Conservation (phyloP, 228 moss, liverwort and hornwort species). For the Sphagnum fallax region DNA sequence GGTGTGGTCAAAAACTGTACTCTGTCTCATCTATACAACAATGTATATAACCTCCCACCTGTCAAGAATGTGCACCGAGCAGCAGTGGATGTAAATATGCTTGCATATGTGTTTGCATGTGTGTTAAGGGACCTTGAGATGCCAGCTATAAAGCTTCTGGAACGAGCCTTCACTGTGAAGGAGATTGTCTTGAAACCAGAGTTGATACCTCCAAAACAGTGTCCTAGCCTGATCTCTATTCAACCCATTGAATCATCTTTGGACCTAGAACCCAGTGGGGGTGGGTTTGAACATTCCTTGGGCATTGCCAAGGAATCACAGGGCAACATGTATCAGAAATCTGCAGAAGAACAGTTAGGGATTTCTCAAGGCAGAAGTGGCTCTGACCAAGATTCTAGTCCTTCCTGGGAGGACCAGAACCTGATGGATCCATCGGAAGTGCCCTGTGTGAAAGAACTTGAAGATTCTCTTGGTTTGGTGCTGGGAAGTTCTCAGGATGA, state of each 20-base stretch:
- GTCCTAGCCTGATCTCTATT: constrained; percentile 35
- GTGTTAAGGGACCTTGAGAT: constrained; percentile 77
- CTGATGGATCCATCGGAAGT: constrained; percentile 13
- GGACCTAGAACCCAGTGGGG: constrained; percentile 29
- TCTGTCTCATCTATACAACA: constrained; percentile 47
- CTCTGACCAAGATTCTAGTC: constrained; percentile 9
- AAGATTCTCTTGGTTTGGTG: constrained; percentile 43
- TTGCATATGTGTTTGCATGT: constrained; percentile 74
- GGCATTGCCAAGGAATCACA: background rate
- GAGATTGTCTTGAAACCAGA: constrained; percentile 51
- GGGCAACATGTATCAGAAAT: background rate
- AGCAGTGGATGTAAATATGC: constrained; percentile 93
- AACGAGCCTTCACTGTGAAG: constrained; percentile 58
- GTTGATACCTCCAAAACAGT: constrained; percentile 29
- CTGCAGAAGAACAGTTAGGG: constrained; percentile 7
- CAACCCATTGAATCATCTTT: constrained; percentile 26
- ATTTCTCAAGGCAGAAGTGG: constrained; percentile 15
- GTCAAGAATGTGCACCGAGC: constrained; percentile 82
- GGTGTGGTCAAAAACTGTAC: constrained; percentile 47
- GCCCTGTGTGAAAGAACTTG: constrained; percentile 27
- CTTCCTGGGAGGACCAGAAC: constrained; percentile 19
- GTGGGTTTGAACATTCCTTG: constrained; percentile 2
- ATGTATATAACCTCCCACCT: constrained; percentile 62
- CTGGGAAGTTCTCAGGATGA: constrained; percentile 24
- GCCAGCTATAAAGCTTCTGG: constrained; percentile 58